Evolutionary conservation across 1,284 basidiomycete genomes (phyloP), one percentile per base, ranked within the genome.

Genomic region (Leccinum colubrinum): DNA sequence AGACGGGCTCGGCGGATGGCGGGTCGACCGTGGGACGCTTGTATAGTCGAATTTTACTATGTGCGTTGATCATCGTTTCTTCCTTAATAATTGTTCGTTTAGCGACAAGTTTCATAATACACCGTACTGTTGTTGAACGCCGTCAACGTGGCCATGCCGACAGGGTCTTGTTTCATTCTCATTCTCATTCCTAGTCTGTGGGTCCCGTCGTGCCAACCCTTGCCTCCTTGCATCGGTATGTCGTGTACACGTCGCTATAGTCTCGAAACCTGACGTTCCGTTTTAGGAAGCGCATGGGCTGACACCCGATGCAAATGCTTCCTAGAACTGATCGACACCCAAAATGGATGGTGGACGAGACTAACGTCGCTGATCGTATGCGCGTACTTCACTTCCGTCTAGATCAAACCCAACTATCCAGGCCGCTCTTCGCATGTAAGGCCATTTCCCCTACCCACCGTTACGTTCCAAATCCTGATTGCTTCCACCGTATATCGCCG

Each of bases 341-440:
- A 27, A 27, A 27, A 27, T 27, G 27, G 27, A 27, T 27, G 27
- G 27, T 27, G 27, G 27, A 27, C 27, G 27, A 27, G 27, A 27
- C 27, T 27, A 27, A 27, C 27, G 27, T 27, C 27, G 27, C 27
- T 27, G 27, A 70, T 62, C 55, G 1, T 20, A 11, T 25, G 48
- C 48, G 1, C 17, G 11, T 50, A 22, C 12, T 35, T 14, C 37
- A 12, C 20, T 25, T 56, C 15, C 30, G 9, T 52, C 62, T 66
- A 88, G 84, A 84, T 95, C 63, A 96, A 95, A 77, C 93, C 93
- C 41, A 95, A 95, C 74, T 95, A 96, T 77, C 93, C 93, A 3
- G 94, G 95, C n/a, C 83, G 95, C 63, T 93, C 92, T 3, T 94
- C 93, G 43, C 95, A 96, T 81, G 92, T 94, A 70, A 79, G 91